Conservation (phyloP, 208 protist genomes). For the Crithidia mellificae region DNA sequence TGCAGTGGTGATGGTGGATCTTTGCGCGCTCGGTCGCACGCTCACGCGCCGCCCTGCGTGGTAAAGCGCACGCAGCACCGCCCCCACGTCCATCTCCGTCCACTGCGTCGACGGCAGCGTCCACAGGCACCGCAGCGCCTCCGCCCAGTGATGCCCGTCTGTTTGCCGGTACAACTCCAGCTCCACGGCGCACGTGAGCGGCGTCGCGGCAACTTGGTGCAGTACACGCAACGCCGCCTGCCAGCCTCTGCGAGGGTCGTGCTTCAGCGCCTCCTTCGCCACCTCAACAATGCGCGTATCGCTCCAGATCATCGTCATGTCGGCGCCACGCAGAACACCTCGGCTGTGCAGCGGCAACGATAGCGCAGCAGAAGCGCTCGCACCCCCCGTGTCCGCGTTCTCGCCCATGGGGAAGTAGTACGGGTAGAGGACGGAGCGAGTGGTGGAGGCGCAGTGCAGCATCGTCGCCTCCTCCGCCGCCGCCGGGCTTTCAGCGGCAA, state of each 20-base stretch:
- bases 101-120: conserved; percentile 39
- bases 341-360: background rate
- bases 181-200: conserved; percentile 33
- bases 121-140: conserved; percentile 40
- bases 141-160: conserved; percentile 29
- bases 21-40: background rate
- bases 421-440: conserved; percentile 25
- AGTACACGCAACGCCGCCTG: conserved; percentile 40
- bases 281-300: conserved; percentile 32
- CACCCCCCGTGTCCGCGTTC: background rate
- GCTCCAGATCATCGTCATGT: conserved; percentile 33
- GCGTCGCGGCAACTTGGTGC: conserved; percentile 28
- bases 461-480: conserved; percentile 58
- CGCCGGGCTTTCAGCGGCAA: conserved; percentile 57
- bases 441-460: conserved; percentile 45
- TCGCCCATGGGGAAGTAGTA: conserved; percentile 19
- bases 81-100: conserved; percentile 68
- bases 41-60: conserved; percentile 20
- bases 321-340: conserved; percentile 16
- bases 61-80: conserved; percentile 54
- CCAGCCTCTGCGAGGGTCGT: conserved; percentile 38
- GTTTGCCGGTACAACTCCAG: conserved; percentile 52
- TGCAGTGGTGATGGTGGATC: no score
- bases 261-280: conserved; percentile 26
- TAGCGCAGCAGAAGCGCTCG: background rate